phyloP scores from a whole-genome alignment of 108 stramenopile species.

The Conticribra weissflogii region DNA sequence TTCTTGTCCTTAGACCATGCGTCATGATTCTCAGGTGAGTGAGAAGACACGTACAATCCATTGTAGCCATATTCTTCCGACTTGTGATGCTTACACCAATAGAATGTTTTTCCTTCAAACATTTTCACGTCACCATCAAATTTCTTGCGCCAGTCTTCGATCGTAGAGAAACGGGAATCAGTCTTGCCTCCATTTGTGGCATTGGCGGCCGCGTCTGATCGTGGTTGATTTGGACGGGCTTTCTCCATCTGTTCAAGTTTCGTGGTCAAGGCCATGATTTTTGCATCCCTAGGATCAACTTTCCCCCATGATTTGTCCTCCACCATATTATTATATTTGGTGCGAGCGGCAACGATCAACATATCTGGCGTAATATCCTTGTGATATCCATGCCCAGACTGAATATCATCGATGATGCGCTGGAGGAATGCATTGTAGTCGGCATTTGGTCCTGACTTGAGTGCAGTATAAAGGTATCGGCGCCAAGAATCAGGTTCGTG shows the following conservation, averaged over 20 bases:
- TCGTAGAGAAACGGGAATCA: not conserved
- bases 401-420: too few relatives aligned
- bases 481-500: not conserved
- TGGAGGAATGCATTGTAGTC: conserved; percentile 5
- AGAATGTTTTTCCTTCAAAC: not conserved
- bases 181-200: too few relatives aligned
- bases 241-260: not conserved
- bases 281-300: conserved; percentile 12
- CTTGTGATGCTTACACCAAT: not conserved
- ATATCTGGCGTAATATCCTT: not conserved
- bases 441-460: conserved; percentile 8
- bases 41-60: not conserved
- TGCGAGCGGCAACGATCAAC: not conserved
- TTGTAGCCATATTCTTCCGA: not conserved
- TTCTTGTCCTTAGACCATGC: too few relatives aligned
- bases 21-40: too few relatives aligned
- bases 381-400: conserved; percentile 3
- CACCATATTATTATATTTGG: not conserved
- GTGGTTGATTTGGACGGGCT: not conserved
- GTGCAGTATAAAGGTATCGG: not conserved
- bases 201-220: not conserved
- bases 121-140: not conserved
- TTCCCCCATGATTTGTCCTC: not conserved
- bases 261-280: not conserved
- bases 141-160: not conserved